phyloP scores from a whole-genome alignment of 192 early-diverging fungal species.

The Umbelopsis vinacea region DNA sequence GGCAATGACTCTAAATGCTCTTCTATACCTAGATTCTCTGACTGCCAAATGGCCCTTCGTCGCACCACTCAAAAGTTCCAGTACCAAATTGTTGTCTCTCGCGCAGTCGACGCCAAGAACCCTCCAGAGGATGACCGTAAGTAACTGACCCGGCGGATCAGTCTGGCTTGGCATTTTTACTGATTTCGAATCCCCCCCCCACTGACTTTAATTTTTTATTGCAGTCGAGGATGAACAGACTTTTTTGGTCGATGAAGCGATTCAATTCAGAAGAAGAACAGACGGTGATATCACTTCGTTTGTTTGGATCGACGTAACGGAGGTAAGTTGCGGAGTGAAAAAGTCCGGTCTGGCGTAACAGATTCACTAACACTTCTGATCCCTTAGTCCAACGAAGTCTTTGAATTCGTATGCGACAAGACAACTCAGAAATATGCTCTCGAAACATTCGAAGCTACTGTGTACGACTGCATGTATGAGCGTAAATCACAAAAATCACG shows the following conservation, averaged over 20 bases:
- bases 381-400: conserved; percentile 32
- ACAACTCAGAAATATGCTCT: conserved; percentile 40
- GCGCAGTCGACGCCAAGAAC: conserved; percentile 77
- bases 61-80: conserved; percentile 66
- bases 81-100: conserved; percentile 78
- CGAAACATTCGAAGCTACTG: conserved; percentile 58
- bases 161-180: not conserved
- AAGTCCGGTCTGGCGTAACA: too few species aligned
- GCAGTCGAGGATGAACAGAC: conserved; percentile 68
- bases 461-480: conserved; percentile 74
- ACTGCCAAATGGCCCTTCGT: conserved; percentile 69
- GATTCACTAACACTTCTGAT: too few species aligned
- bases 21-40: conserved; percentile 52
- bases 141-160: conserved; percentile 39
- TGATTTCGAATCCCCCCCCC: not conserved
- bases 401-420: conserved; percentile 53
- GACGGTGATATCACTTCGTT: conserved; percentile 46
- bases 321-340: conserved; percentile 27
- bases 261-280: conserved; percentile 50
- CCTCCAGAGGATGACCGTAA: conserved; percentile 14
- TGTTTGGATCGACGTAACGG: conserved; percentile 57
- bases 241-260: conserved; percentile 68
- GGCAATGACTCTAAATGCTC: not conserved
- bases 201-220: not conserved
- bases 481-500: conserved; percentile 47